These are phyloP conservation scores for Umbellularia californica DNA, from an alignment of 164 flowering plant genomes.

Conservation along the genomic window DNA sequence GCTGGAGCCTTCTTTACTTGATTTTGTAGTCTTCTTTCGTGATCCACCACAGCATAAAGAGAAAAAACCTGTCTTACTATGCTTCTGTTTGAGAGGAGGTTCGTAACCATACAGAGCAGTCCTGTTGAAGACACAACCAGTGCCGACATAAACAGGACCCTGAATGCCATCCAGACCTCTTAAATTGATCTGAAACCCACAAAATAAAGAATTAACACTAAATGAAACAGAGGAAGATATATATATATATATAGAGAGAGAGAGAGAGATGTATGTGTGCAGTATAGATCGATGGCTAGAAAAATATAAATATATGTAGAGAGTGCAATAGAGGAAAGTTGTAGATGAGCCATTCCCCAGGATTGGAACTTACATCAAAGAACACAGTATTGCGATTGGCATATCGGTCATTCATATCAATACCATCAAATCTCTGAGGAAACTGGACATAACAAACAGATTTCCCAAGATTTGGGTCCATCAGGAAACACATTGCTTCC, in stretches of 20 bases:
- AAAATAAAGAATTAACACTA: background rate
- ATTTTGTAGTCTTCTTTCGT: conserved; percentile 32
- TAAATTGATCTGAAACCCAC: conserved; percentile 44
- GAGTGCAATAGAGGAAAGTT: background rate
- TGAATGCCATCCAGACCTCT: conserved; percentile 63
- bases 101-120: conserved; percentile 55
- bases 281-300: too few species aligned
- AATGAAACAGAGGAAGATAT: too few species aligned
- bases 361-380: conserved; percentile 42
- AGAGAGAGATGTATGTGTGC: too few species aligned
- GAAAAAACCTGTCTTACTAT: conserved; percentile 25
- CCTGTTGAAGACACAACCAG: conserved; percentile 61
- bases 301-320: too few species aligned
- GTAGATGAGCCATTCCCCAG: background rate
- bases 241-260: too few species aligned
- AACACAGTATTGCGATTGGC: conserved; percentile 69
- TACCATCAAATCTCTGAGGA: conserved; percentile 70
- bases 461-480: conserved; percentile 61
- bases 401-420: conserved; percentile 59
- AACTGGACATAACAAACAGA: conserved; percentile 57
- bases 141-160: conserved; percentile 61
- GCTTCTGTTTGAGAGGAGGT: conserved; percentile 42
- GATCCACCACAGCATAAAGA: conserved; percentile 35
- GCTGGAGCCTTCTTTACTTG: conserved; percentile 24
- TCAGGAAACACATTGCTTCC: conserved; percentile 68